Percentiles rank a stretch among this genome's conserved stretches.
Conservation (phyloP, 73 alveolate species). For the Durusdinium trenchii region DNA sequence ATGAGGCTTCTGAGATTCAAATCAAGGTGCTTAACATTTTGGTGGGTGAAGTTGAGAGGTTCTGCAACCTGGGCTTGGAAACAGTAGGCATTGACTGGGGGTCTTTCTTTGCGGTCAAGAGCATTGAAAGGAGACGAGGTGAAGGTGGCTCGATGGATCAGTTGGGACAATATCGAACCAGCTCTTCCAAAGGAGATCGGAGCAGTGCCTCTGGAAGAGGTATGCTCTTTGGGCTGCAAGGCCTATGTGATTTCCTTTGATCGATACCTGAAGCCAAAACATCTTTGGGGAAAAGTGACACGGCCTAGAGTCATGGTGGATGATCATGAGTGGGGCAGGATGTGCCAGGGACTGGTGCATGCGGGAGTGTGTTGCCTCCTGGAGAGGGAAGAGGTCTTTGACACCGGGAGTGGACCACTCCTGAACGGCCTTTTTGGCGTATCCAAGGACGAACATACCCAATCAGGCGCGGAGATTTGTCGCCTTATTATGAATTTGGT, state of each 20-base stretch:
- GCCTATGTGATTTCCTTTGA: neutral
- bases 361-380: too few species aligned
- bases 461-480: too few species aligned
- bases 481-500: too few species aligned
- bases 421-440: too few species aligned
- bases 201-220: neutral
- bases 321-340: neutral
- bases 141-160: neutral
- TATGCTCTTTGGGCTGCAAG: neutral
- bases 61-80: neutral
- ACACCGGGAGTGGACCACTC: too few species aligned
- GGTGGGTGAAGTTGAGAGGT: neutral
- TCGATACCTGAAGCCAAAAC: neutral
- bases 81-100: neutral
- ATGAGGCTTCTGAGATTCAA: neutral
- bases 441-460: too few species aligned
- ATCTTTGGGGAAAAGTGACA: neutral
- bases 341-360: too few species aligned
- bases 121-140: slow-evolving; percentile 12
- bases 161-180: neutral
- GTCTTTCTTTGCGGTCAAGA: neutral
- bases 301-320: neutral
- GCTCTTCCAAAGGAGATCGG: neutral
- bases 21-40: neutral
- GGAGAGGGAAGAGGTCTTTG: too few species aligned